A percentile compares a stretch with the other conserved stretches of the same genome.
These are phyloP conservation scores for Russula sp. DNA, from an alignment of 768 basidiomycete genomes.

Conservation along the genomic window DNA sequence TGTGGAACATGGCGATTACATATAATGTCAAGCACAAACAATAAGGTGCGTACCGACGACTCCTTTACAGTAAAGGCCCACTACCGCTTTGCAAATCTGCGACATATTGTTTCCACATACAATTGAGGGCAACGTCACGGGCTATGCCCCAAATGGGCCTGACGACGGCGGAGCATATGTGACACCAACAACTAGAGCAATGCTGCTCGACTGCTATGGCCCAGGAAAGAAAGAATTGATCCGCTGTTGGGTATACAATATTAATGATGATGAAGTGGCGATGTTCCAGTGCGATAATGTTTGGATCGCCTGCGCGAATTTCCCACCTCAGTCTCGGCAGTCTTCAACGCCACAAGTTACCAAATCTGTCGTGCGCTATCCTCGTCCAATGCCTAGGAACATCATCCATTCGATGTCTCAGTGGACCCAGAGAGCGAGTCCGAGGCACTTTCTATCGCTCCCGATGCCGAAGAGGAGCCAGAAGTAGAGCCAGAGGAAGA, in stretches of 20 bases:
- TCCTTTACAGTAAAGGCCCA: too few relatives aligned
- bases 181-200: not conserved
- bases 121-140: not conserved
- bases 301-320: not conserved
- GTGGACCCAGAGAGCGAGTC: constrained; percentile 28
- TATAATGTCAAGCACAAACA: constrained; percentile 15
- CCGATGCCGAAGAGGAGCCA: constrained; percentile 41
- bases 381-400: constrained; percentile 23
- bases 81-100: not conserved
- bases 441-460: constrained; percentile 21
- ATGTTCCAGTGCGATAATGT: not conserved
- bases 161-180: not conserved
- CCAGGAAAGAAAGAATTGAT: not conserved
- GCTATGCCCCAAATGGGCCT: not conserved
- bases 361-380: not conserved
- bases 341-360: not conserved
- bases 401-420: constrained; percentile 29
- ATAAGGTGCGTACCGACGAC: too few relatives aligned
- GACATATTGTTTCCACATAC: too few relatives aligned
- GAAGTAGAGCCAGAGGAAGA: constrained; percentile 41
- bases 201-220: not conserved
- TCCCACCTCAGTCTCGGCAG: not conserved
- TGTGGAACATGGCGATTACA: not conserved
- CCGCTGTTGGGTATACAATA: not conserved
- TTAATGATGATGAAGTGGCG: not conserved